Evolutionary conservation across 208 protist genomes (phyloP), one percentile per base, ranked within the genome.

Genomic region (Acanthamoeba polyphaga): DNA sequence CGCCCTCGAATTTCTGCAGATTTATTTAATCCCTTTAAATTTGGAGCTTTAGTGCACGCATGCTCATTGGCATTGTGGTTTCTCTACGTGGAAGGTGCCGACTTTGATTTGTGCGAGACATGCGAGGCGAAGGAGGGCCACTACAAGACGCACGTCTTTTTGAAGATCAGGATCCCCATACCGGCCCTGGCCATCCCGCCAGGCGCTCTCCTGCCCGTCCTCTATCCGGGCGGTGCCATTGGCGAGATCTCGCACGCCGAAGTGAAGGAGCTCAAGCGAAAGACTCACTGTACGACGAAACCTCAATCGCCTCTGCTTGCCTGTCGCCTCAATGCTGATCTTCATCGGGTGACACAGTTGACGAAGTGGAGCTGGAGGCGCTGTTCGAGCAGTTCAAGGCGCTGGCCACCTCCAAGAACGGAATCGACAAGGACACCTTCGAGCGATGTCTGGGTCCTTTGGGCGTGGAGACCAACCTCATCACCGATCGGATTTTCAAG

Each of bases 401-500:
- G 19, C 58, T 95, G 15, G 60, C 88, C 68, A 92, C 51, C 46
- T 53, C 80, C 38, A 91, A 90, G 43, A 66, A 72, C 24, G 93
- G 93, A 27, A 96, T 96, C 46, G 93, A 95, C 82, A 94, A 95
- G 80, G 64, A 58, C 22, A 95, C 93, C 29, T 96, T 96, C 91
- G 95, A 96, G 85, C 74, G 80, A 60, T 96, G 95, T 80, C 89
- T 96, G 5, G 95, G 95, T 7, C 95, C 95, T 9, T 55, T 96
- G n/a, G 95, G 95, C 9, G 93, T 96, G 3, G 95, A 95, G 58
- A 55, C 46, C 24, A 96, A 96, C 58, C 62, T 96, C 27, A 91
- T 96, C 68, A 96, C 95, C 46, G 95, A 96, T 49, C 70, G 95
- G n/a, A 96, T 96, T 7, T 96, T 96, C 70, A 93, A 76, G 17